Base-by-base conservation (phyloP, 2,329 filamentous ascomycete species). In the Fusarium circinatum region DNA sequence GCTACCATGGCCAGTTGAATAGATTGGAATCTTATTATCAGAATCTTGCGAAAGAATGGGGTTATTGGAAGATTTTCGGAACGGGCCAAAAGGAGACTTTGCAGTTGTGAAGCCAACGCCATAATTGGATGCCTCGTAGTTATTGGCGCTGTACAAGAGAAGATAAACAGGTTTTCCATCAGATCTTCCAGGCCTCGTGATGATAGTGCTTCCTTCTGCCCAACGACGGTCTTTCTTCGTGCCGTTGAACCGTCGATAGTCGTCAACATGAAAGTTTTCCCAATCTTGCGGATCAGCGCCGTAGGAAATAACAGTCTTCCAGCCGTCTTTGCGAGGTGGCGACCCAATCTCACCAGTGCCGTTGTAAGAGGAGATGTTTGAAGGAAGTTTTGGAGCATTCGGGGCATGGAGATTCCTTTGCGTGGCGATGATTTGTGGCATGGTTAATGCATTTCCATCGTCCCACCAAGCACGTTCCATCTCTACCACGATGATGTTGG, bases 401-500 rank as follows among this genome's bases (percentile, higher is more conserved):
- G 74, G 63, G 45, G 73, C 78, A 51, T 82, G 79, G 2, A 78
- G 51, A 30, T 82, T 62, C 13, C 69, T 75, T 47, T 82, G 75
- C 8, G 80, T 76, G 8, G 75, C 69, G 12, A 75, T 68, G 44
- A 82, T 81, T 47, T 80, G 71, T 12, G 81, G 81, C 81, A 82
- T 82, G 2, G 79, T 82, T 0, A 72, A 73, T 7, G 81, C 81
- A 1, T 57, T 69, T 12, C 80, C 77, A 45, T 82, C 81, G 28
- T 82, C 80, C 81, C 81, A 82, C 81, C 81, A 82, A 32, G 58
- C 56, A 30, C 81, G 75, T 22, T 79, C 77, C 74, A 82, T 63
- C 65, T 82, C 81, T 24, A 82, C 78, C 3, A 81, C 79, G 47
- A 82, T 82, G 44, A 82, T 82, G 61, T 82, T 82, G 44, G 81